A percentile compares a stretch with the other conserved stretches of the same genome.
phyloP scores from a whole-genome alignment of 2,329 filamentous ascomycete genomes.

The Chaetomiaceae sp. region DNA sequence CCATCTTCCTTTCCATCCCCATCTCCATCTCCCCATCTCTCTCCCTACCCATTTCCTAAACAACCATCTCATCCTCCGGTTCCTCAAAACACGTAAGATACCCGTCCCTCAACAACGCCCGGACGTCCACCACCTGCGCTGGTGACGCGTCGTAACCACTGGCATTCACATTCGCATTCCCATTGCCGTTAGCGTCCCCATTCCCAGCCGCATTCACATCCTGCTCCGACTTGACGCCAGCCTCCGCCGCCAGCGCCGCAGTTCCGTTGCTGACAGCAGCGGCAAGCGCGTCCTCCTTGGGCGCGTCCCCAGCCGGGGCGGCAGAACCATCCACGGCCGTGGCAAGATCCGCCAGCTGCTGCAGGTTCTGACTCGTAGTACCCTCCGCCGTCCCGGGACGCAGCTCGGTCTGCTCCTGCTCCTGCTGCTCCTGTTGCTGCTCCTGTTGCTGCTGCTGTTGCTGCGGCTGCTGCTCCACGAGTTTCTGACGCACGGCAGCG shows the following conservation, averaged over 20 bases:
- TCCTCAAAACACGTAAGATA: conserved; percentile 19
- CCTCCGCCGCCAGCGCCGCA: not conserved
- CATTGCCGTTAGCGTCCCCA: not conserved
- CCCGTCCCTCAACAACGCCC: conserved; percentile 9
- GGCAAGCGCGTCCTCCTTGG: too few relatives aligned
- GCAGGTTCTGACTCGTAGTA: conserved; percentile 46
- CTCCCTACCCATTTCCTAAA: not conserved
- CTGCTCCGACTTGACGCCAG: not conserved
- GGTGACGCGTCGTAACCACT: not conserved
- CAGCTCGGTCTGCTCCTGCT: not conserved
- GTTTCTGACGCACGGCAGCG: conserved; percentile 46
- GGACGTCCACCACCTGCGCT: conserved; percentile 6
- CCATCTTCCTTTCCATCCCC: not conserved
- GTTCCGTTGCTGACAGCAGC: not conserved
- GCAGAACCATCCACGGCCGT: conserved; percentile 34
- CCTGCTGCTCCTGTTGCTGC: conserved; percentile 27
- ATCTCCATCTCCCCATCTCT: not conserved
- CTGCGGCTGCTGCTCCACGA: conserved; percentile 36
- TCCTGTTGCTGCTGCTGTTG: too few relatives aligned
- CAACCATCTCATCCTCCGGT: not conserved
- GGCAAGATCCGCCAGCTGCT: conserved; percentile 43
- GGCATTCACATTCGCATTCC: too few relatives aligned
- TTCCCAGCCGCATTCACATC: not conserved
- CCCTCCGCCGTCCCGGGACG: conserved; percentile 27
- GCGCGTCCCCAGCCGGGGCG: not conserved